Base-by-base conservation (phyloP, 2,329 filamentous ascomycete species). In the Orbilia blumenaviensis region DNA sequence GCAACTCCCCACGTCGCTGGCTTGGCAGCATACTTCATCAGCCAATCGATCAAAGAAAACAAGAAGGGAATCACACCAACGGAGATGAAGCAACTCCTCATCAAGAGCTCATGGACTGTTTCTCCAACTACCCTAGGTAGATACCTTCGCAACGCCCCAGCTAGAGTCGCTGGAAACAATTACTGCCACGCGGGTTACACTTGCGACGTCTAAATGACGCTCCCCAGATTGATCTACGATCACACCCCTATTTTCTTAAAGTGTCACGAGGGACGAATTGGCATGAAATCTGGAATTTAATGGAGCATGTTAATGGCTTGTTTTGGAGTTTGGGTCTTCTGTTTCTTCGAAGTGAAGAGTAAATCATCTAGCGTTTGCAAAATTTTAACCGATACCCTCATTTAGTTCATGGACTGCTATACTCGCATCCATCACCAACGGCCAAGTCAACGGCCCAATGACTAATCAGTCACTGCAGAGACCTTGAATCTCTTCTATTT, bases 1-100 rank as follows among this genome's bases (percentile, higher is more conserved):
- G 85, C 85, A 27, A 86, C 86, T n/a, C 90, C 90, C 1, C 90
- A 91, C 81, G 86, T 92, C 67, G 87, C 88, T 60, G 90, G 90
- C 56, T 84, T 92, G 1, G 88, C 88, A 9, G 89, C 89, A 29
- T 92, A 92, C 82, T 83, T 92, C 25, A 66, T 66, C 10, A 32
- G 50, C 16, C 23, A 56, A n/a, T 56, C 52, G 8, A 5, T 56
- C 32, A 38, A 23, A 1, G 32, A 56, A 25, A 23, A 5, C 18
- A 16, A 10, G 7, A 38, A 38, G 9, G 52, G 52, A 2, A 4
- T 56, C 14, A 2, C 32, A 1, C 32, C 52, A 36, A 5, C 8
- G 9, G 29, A 38, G 1, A 23, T 56, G 18, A 56, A 56, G 21
- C 7, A 36, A 23, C 12, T 38, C 6, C 52, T 56, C 32, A 1